Conservation (phyloP, 176 grass and related monocot species). For the Tuctoria greenei region DNA sequence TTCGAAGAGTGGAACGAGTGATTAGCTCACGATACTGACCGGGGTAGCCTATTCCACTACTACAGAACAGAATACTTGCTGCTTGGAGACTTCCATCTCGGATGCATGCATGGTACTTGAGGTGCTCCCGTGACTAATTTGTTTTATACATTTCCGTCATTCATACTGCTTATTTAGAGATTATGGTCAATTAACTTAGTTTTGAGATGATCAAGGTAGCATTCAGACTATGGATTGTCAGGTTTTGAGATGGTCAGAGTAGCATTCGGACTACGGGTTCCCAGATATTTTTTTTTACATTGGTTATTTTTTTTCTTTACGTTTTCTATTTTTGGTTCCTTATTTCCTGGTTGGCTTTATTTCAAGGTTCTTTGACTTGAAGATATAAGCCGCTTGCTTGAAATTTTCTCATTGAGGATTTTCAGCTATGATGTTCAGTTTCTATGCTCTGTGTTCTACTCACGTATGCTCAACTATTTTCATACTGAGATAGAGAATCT, state of each 20-base stretch:
- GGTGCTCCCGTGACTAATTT: background rate
- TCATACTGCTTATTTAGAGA: background rate
- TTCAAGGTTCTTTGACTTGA: too few relatives aligned
- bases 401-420: too few relatives aligned
- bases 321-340: too few relatives aligned
- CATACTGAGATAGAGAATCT: background rate
- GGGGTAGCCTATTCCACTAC: background rate
- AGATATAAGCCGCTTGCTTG: too few relatives aligned
- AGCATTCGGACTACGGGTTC: too few relatives aligned
- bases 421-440: background rate
- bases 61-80: background rate
- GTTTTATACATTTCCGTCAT: background rate
- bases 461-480: background rate
- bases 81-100: background rate
- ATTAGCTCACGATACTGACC: background rate
- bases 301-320: too few relatives aligned
- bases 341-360: too few relatives aligned
- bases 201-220: background rate
- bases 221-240: background rate
- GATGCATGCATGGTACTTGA: background rate
- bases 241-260: too few relatives aligned
- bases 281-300: too few relatives aligned
- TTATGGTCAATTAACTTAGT: background rate
- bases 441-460: background rate
- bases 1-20: background rate